A percentile compares a stretch with the other conserved stretches of the same genome.
These are phyloP conservation scores for Phytophthora chlamydospora DNA, from an alignment of 352 stramenopile species.

Conservation along the genomic window DNA sequence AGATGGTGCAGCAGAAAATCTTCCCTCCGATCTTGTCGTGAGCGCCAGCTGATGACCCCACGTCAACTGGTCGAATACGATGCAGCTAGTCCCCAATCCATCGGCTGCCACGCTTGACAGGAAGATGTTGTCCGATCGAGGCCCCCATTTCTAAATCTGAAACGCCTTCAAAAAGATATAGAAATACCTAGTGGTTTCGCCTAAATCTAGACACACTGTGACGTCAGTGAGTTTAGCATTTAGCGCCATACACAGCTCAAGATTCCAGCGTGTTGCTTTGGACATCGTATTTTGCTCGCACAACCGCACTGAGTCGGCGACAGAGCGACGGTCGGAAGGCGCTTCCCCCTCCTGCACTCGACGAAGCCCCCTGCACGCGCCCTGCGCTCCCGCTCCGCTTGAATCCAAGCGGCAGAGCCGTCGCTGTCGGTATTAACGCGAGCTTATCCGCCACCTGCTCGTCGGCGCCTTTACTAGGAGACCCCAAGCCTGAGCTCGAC, in stretches of 20 bases:
- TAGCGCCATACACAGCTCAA: no score
- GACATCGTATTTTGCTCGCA: not conserved
- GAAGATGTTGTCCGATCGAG: no score
- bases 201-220: slow-evolving; percentile 3
- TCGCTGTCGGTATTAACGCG: slow-evolving; percentile 11
- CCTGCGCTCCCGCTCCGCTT: not conserved
- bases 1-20: slow-evolving; percentile 82
- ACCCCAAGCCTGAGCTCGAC: not conserved
- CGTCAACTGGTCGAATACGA: slow-evolving; percentile 16
- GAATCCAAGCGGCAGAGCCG: slow-evolving; percentile 28
- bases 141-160: no score
- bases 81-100: not conserved
- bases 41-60: slow-evolving; percentile 11
- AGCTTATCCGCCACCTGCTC: slow-evolving; percentile 10
- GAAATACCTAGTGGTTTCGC: not conserved
- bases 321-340: slow-evolving; percentile 21
- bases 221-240: not conserved
- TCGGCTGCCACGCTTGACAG: not conserved
- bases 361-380: no score
- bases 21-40: slow-evolving; percentile 76
- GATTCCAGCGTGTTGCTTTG: no score
- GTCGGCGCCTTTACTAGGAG: slow-evolving; percentile 28
- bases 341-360: slow-evolving; percentile 23
- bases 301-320: slow-evolving; percentile 22
- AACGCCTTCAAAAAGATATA: no score